Base-by-base conservation (phyloP, 805 yeast species). In the Brettanomyces nanus region DNA sequence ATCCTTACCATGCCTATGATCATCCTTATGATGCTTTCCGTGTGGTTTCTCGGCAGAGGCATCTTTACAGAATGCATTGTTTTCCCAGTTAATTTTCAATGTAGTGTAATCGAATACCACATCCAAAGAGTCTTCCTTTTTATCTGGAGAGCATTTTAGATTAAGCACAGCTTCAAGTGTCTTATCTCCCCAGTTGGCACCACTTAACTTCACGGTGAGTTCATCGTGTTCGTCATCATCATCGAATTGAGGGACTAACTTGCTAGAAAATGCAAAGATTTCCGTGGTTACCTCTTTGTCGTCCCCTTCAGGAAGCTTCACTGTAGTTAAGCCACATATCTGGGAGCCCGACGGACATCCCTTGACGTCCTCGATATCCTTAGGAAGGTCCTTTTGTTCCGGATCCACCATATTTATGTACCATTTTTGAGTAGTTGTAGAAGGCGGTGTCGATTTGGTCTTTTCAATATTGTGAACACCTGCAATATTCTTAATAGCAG, bases 401-500 rank as follows among this genome's bases (percentile, higher is more conserved):
- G 37, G 19, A 33, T 74, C 77, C 61, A 95, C 85, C 6, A 86
- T 65, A 36, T 85, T 81, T 27, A 89, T 45, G 50, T 69, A 75
- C 89, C 95, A 85, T 3, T 73, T 67, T 25, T 68, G 58, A 35
- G 63, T 69, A 2, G 83, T 74, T 23, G 58, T 61, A 10, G 90
- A 73, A 2, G 98, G 97, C 14, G 97, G 97, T 9, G 96, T 85
- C 31, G 69, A 71, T 23, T 58, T 61, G 14, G 65, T 47, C 4
- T 49, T 28, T 5, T 66, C 51, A n/a, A 65, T 59, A 1, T 59
- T 37, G 46, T 74, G 73, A 4, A 72, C 53, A 3, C 81, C 82
- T 35, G 67, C 66, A 35, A 80, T 61, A 14, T 61, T 43, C 15
- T 62, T 61, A 39, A 80, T 62, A 37, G 74, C 30, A 4, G 44